Percentiles rank a stretch among this genome's conserved stretches.
These are phyloP conservation scores for Aspergillus sergii DNA, from an alignment of 2,329 filamentous ascomycete species.

Conservation along the genomic window DNA sequence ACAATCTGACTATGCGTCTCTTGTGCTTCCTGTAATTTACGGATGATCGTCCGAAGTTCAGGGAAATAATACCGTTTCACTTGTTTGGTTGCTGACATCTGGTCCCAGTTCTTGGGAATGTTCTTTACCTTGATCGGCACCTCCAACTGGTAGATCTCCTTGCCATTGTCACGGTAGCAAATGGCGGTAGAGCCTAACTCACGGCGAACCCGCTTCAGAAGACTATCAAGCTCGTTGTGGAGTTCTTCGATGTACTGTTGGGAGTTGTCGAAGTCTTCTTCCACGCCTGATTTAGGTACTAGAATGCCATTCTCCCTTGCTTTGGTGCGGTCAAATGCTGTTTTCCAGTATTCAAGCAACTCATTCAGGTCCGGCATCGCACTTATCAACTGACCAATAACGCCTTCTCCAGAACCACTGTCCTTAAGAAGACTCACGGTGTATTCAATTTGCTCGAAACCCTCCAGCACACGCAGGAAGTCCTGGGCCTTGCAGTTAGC, in stretches of 20 bases:
- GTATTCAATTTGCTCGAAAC: constrained; percentile 97
- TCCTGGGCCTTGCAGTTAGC: constrained; percentile 87
- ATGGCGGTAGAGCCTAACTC: constrained; percentile 74
- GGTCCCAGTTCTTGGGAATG: constrained; percentile 84
- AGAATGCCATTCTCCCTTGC: constrained; percentile 79
- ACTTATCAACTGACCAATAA: constrained; percentile 80
- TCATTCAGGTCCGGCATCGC: constrained; percentile 82
- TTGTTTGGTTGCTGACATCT: constrained; percentile 90
- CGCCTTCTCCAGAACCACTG: constrained; percentile 74
- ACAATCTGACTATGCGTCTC: constrained; percentile 91
- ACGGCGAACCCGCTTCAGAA: constrained; percentile 72
- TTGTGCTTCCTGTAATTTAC: constrained; percentile 87
- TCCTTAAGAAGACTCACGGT: constrained; percentile 78
- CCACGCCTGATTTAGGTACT: constrained; percentile 82
- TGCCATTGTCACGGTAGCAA: constrained; percentile 82
- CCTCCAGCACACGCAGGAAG: constrained; percentile 90
- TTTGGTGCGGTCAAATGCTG: constrained; percentile 81
- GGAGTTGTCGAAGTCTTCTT: constrained; percentile 88
- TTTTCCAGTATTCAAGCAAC: constrained; percentile 81
- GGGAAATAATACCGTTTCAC: constrained; percentile 94
- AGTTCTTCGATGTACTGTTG: constrained; percentile 75
- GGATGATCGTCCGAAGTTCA: constrained; percentile 78
- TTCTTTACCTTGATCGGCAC: constrained; percentile 80
- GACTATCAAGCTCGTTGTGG: constrained; percentile 68
- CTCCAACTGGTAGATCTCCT: constrained; percentile 96